Conservation (phyloP, 176 grass and related monocot species). For the Zoysia pacifica region DNA sequence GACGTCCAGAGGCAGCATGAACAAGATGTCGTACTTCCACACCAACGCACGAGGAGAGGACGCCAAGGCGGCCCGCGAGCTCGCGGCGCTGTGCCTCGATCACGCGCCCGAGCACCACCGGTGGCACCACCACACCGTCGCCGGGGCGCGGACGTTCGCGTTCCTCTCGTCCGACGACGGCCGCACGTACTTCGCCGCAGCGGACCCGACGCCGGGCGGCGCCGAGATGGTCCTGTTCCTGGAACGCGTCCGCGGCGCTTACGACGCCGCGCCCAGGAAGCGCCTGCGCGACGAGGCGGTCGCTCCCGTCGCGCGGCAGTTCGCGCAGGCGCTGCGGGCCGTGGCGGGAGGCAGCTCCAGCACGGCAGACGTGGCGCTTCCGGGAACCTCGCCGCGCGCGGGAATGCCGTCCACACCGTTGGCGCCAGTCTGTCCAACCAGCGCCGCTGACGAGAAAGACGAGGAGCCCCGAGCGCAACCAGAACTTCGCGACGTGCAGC, state of each 20-base stretch:
- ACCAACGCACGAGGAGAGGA: slow-evolving; percentile 42
- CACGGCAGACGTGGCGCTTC: neutral
- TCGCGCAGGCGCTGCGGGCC: slow-evolving; percentile 38
- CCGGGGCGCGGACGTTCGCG: slow-evolving; percentile 52
- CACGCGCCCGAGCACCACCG: slow-evolving; percentile 57
- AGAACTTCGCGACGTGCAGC: neutral
- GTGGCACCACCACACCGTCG: slow-evolving; percentile 82
- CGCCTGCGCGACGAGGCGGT: slow-evolving; percentile 38
- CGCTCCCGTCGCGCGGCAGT: slow-evolving; percentile 46
- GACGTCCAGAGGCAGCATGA: slow-evolving; percentile 41
- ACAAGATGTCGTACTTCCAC: slow-evolving; percentile 43
- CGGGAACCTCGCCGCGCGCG: neutral
- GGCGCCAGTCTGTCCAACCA: neutral
- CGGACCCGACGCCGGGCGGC: slow-evolving; percentile 53
- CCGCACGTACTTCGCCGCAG: slow-evolving; percentile 70
- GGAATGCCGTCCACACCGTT: neutral
- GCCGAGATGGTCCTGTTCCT: slow-evolving; percentile 57
- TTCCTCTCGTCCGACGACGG: slow-evolving; percentile 57
- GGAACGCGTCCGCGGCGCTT: slow-evolving; percentile 50
- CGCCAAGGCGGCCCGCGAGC: slow-evolving; percentile 35
- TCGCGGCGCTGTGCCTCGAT: slow-evolving; percentile 61
- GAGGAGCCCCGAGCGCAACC: slow-evolving; percentile 13
- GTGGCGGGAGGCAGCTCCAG: slow-evolving; percentile 8
- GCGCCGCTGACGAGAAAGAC: slow-evolving; percentile 13
- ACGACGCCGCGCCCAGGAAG: slow-evolving; percentile 34